Evolutionary conservation across 805 yeast species (phyloP).

Genomic region (Alloascoidea africana): DNA sequence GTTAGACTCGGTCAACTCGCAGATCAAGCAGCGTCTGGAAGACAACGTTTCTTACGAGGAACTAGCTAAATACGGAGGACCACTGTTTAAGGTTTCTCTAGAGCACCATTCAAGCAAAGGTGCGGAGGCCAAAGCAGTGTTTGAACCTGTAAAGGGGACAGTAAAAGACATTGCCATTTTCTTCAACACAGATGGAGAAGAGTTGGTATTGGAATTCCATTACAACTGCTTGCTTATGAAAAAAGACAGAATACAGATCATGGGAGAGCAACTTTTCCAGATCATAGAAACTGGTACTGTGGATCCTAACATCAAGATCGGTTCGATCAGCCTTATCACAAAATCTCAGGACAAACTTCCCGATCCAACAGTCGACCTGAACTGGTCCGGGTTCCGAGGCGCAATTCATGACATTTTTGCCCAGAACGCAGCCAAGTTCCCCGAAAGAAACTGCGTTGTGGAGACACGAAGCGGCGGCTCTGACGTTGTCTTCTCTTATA

Average conservation of each 20-base stretch:
- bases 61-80: slow-evolving; percentile 35
- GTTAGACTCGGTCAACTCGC: slow-evolving; percentile 25
- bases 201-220: slow-evolving; percentile 25
- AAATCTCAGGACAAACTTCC: slow-evolving; percentile 55
- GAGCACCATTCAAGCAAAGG: slow-evolving; percentile 29
- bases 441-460: slow-evolving; percentile 81
- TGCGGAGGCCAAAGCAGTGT: slow-evolving; percentile 23
- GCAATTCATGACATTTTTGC: slow-evolving; percentile 94
- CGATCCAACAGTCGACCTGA: slow-evolving; percentile 74
- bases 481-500: slow-evolving; percentile 67
- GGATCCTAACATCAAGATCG: slow-evolving; percentile 26
- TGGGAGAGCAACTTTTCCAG: slow-evolving; percentile 60
- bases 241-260: slow-evolving; percentile 46
- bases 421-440: slow-evolving; percentile 69
- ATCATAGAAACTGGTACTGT: slow-evolving; percentile 25
- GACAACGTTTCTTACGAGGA: slow-evolving; percentile 36
- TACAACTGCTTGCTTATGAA: slow-evolving; percentile 71
- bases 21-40: slow-evolving; percentile 18
- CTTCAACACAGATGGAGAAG: slow-evolving; percentile 17
- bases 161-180: slow-evolving; percentile 55
- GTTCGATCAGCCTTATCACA: slow-evolving; percentile 57
- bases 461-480: slow-evolving; percentile 61
- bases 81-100: slow-evolving; percentile 42
- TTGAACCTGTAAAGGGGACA: slow-evolving; percentile 21
- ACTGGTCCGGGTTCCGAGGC: slow-evolving; percentile 86